Base-by-base conservation (phyloP, 1,284 basidiomycete genomes). In the Waitea zeae region DNA sequence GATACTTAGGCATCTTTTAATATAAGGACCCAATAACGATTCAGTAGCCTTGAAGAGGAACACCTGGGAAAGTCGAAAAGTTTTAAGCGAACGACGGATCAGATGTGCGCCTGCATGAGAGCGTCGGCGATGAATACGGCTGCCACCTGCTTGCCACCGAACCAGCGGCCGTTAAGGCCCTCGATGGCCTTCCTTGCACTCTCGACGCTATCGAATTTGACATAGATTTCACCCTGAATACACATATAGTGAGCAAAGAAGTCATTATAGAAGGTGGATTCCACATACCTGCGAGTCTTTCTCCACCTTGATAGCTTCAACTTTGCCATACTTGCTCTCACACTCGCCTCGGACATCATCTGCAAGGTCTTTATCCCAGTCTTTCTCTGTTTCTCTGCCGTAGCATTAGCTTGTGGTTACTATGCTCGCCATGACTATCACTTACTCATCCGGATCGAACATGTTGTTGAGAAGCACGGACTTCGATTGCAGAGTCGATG, bases 341-440 rank as follows among this genome's bases (percentile, higher is more conserved):
- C 88, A 87, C 63, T 99, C 95, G 38, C 71, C 72, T 58, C 89
- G 92, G 50, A 98, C 87, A 49, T 99, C 93, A 20, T 96, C 90
- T 35, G 78, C 86, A 22, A 99, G 77, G 37, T 97, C 95, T 41
- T 74, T 80, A 52, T 97, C 89, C 95, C 93, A 99, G 48, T 95
- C 86, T 20, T 69, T 70, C 44, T 93, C 93, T 14, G 86, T 92
- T 65, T 98, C 95, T 54, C 86, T 89, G 48, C 2, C 40, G 11
- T 27, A 12, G n/a, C 15, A 33, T 30, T 32, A 30, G 29, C 15
- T 15, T 6, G 15, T 15, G 15, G 29, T 7, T 7, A 30, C 29
- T 6, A 7, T 7, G 15, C 6, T 7, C 7, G 11, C 11, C 29
- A 30, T 30, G 11, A n/a, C 11, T 11, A 30, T 7, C 14, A 57